Percentiles rank a stretch among this genome's conserved stretches.
Evolutionary conservation across 768 basidiomycete species (phyloP).

Genomic region (Boletus bicolor): DNA sequence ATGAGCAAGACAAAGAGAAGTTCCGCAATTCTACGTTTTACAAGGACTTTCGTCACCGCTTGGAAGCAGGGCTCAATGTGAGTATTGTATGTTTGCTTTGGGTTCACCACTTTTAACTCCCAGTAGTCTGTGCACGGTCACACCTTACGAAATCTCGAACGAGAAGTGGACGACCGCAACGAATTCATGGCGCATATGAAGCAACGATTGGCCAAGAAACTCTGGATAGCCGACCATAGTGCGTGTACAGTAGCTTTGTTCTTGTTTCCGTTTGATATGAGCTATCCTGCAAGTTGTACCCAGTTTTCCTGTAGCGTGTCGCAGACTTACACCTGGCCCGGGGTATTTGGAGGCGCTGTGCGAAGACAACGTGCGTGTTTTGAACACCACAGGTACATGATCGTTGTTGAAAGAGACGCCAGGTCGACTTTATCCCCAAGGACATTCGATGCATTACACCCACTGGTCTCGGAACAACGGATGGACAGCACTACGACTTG

Average conservation of each 20-base stretch:
- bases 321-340: slow-evolving; percentile 64
- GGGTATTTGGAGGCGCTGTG: slow-evolving; percentile 66
- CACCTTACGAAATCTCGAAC: slow-evolving; percentile 39
- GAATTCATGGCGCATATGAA: slow-evolving; percentile 46
- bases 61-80: slow-evolving; percentile 48
- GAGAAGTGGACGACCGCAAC: slow-evolving; percentile 30
- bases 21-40: slow-evolving; percentile 51
- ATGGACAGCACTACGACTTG: slow-evolving; percentile 52
- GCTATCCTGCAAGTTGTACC: slow-evolving; percentile 41
- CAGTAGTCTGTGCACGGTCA: slow-evolving; percentile 34
- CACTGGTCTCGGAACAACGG: slow-evolving; percentile 53
- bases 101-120: background rate
- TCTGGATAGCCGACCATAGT: slow-evolving; percentile 54
- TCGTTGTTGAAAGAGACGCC: background rate
- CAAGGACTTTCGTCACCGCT: slow-evolving; percentile 34
- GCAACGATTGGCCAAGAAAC: slow-evolving; percentile 50
- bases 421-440: slow-evolving; percentile 47
- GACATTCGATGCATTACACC: slow-evolving; percentile 48
- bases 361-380: slow-evolving; percentile 46
- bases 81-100: background rate
- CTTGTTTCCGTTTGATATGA: background rate
- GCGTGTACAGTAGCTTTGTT: background rate
- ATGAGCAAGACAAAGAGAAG: slow-evolving; percentile 46
- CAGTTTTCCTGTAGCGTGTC: slow-evolving; percentile 54
- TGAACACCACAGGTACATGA: background rate